Conservation (phyloP, 805 yeast genomes). For the Wickerhamiella cacticola region DNA sequence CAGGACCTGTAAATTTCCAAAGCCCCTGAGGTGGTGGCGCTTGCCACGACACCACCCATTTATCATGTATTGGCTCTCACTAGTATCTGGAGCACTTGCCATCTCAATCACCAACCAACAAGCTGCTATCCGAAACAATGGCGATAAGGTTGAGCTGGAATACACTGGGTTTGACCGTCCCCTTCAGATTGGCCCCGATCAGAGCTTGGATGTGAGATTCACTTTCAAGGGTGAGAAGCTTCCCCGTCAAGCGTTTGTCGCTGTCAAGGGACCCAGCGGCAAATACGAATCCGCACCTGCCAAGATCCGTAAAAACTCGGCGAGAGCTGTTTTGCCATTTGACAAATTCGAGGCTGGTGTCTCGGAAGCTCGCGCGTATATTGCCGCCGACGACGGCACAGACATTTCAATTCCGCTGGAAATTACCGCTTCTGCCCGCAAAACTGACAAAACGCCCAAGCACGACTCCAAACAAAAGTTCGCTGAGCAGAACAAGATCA, state of each 20-base stretch:
- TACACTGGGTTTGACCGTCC: neutral
- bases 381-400: constrained; percentile 24
- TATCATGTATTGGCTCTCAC: constrained; percentile 5
- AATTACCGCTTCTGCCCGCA: neutral
- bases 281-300: constrained; percentile 20
- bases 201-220: constrained; percentile 19
- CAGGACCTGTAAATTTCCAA: too few relatives aligned
- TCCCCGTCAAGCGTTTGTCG: constrained; percentile 19
- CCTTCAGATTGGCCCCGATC: constrained; percentile 13
- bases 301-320: constrained; percentile 26
- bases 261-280: constrained; percentile 12
- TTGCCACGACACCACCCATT: neutral
- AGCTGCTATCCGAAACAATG: constrained; percentile 5
- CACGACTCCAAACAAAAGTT: constrained; percentile 5
- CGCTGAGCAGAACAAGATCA: constrained; percentile 3
- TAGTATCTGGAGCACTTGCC: neutral
- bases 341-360: constrained; percentile 4
- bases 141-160: constrained; percentile 6
- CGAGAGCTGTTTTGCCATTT: constrained; percentile 23
- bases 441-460: constrained; percentile 13
- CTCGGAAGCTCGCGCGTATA: constrained; percentile 12
- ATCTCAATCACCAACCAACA: neutral
- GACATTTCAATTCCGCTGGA: constrained; percentile 1
- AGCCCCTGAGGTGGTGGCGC: neutral
- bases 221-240: constrained; percentile 16